Percentiles rank a stretch among this genome's conserved stretches.
phyloP scores from a whole-genome alignment of 2,329 filamentous ascomycete genomes.

The Fonsecaea pedrosoi region DNA sequence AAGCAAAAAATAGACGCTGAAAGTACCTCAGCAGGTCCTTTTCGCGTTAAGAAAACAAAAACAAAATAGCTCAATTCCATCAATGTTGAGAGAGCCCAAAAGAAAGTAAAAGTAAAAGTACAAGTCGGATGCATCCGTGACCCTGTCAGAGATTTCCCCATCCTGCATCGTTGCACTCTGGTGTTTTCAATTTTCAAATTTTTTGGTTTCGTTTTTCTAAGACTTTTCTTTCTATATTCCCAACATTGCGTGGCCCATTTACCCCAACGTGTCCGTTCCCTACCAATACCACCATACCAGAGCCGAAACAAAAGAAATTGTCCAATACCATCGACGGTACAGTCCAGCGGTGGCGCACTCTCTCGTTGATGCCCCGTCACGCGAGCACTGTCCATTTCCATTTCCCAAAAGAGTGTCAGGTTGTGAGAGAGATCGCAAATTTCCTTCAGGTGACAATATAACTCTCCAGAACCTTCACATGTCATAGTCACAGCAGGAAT shows the following conservation, averaged over 20 bases:
- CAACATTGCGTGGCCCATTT: neutral
- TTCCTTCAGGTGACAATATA: neutral
- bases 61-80: slow-evolving; percentile 13
- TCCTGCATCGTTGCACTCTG: no score
- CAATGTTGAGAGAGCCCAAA: slow-evolving; percentile 1
- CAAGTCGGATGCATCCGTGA: no score
- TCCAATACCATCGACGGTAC: neutral
- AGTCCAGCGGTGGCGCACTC: neutral
- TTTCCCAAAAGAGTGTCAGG: no score
- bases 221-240: neutral
- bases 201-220: neutral
- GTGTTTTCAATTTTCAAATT: neutral
- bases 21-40: neutral
- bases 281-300: neutral
- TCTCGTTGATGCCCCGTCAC: neutral
- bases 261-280: neutral
- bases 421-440: neutral
- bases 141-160: no score
- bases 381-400: neutral
- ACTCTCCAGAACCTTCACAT: neutral
- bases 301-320: neutral
- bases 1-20: slow-evolving; percentile 3
- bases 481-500: neutral
- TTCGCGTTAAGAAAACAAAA: neutral
- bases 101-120: no score